Evolutionary conservation across 495 filamentous ascomycete species (phyloP).

Genomic region (Tuber microsphaerosporum): DNA sequence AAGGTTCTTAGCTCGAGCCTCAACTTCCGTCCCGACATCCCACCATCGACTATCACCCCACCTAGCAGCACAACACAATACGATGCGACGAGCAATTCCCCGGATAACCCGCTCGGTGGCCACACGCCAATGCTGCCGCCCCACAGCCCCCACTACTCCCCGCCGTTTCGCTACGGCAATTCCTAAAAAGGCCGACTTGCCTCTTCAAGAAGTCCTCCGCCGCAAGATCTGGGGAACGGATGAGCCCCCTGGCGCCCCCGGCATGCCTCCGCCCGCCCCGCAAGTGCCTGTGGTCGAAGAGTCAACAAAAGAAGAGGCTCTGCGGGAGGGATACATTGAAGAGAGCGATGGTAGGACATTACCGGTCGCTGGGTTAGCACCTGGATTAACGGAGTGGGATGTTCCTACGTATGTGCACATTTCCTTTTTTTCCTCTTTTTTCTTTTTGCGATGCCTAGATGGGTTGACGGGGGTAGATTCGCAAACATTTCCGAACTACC

Average conservation of each 20-base stretch:
- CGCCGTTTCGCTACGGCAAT: slow-evolving; percentile 8
- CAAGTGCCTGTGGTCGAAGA: background rate
- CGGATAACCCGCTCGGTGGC: slow-evolving; percentile 1
- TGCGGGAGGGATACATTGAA: slow-evolving; percentile 17
- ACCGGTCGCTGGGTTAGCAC: slow-evolving; percentile 16
- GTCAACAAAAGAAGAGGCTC: background rate
- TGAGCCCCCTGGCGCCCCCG: background rate
- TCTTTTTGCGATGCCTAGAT: background rate
- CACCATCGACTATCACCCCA: background rate
- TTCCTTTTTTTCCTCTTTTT: background rate
- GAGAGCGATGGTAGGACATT: slow-evolving; percentile 29
- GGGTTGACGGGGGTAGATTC: background rate
- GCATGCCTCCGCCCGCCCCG: background rate
- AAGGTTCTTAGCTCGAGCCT: background rate
- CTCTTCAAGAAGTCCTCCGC: slow-evolving; percentile 20
- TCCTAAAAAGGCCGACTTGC: slow-evolving; percentile 1
- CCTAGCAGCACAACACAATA: background rate
- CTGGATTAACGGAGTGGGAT: slow-evolving; percentile 18
- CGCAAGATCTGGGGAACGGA: slow-evolving; percentile 32
- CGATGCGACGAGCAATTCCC: slow-evolving; percentile 22
- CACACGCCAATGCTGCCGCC: background rate
- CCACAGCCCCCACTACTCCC: background rate
- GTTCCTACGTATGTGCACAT: slow-evolving; percentile 21
- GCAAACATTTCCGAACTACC: background rate
- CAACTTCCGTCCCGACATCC: background rate